Conservation (phyloP, 78 protist genomes). For the Isochrysis galbana region DNA sequence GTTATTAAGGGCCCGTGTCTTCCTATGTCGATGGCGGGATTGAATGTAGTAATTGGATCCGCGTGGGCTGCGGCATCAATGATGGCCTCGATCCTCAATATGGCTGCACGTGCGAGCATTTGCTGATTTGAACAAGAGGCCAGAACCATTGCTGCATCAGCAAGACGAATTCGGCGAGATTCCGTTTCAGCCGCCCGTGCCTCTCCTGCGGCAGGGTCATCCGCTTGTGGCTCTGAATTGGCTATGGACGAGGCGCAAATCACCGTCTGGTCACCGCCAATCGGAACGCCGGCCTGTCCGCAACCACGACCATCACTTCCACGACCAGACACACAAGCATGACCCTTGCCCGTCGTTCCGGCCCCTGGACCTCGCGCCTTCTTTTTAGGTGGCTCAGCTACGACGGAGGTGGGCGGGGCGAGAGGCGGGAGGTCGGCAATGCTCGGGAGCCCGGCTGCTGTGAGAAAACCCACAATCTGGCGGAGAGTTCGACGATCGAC, state of each 20-base stretch:
- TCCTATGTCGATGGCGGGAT: too few relatives aligned
- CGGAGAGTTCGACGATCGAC: neutral
- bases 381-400: neutral
- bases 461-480: neutral
- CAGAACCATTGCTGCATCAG: neutral
- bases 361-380: neutral
- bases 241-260: too few relatives aligned
- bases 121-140: neutral
- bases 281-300: neutral
- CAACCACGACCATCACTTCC: neutral
- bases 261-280: too few relatives aligned
- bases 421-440: neutral
- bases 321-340: too few relatives aligned
- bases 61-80: neutral
- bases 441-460: neutral
- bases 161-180: neutral
- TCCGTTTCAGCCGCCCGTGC: neutral
- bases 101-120: neutral
- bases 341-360: too few relatives aligned
- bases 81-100: neutral
- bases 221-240: too few relatives aligned
- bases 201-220: neutral
- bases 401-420: neutral
- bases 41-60: too few relatives aligned
- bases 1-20: too few relatives aligned